Conservation (phyloP, 2,329 filamentous ascomycete genomes). For the Diplodia mutila region DNA sequence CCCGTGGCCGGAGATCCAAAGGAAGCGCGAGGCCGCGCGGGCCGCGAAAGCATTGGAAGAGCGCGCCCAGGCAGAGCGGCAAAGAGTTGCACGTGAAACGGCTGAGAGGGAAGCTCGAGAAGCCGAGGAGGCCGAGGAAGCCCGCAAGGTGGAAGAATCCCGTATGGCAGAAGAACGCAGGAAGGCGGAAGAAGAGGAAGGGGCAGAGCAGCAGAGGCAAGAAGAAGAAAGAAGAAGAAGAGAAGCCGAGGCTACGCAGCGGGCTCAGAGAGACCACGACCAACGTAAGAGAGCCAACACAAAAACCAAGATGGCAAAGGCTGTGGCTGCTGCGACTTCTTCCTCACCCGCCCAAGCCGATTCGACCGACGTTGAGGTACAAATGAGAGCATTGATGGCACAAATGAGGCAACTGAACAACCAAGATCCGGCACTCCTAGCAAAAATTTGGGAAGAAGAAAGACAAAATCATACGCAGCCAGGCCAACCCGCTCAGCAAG, state of each 20-base stretch:
- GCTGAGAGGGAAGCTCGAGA: conserved; percentile 36
- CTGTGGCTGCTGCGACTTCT: conserved; percentile 26
- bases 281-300: conserved; percentile 31
- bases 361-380: conserved; percentile 41
- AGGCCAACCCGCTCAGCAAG: not conserved
- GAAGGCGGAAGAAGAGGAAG: conserved; percentile 33
- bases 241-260: conserved; percentile 26
- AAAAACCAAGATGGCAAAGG: conserved; percentile 35
- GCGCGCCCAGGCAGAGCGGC: conserved; percentile 40
- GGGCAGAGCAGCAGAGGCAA: conserved; percentile 24
- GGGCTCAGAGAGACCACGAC: not conserved
- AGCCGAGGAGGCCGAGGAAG: conserved; percentile 35
- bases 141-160: conserved; percentile 32
- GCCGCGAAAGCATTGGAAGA: conserved; percentile 42
- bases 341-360: not conserved
- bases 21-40: conserved; percentile 42
- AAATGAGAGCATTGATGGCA: conserved; percentile 60
- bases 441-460: conserved; percentile 61
- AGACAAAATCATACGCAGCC: conserved; percentile 39
- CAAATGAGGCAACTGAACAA: conserved; percentile 62
- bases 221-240: conserved; percentile 29
- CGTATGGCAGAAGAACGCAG: conserved; percentile 31
- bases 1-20: conserved; percentile 54
- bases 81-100: conserved; percentile 25
- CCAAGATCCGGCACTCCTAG: conserved; percentile 59